Base-by-base conservation (phyloP, 371 early-diverging fungal species). In the Mucor plumbeus region DNA sequence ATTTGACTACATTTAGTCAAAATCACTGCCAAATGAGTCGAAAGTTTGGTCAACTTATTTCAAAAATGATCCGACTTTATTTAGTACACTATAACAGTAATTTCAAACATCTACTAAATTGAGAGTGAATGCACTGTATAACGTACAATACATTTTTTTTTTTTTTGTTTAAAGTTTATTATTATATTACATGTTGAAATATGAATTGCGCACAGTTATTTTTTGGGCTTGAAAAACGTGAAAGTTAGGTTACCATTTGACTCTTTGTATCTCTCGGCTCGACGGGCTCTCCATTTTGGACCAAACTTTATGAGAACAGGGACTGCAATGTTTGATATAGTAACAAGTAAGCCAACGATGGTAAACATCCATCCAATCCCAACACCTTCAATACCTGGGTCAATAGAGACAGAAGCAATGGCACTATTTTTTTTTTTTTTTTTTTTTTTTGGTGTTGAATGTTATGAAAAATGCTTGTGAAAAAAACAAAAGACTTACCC, bases 281-380 rank as follows among this genome's bases (percentile, higher is more conserved):
- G 64, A 14, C 59, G 17, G 17, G 41, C 33, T 39, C 64, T 67
- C 76, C 76, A 76, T 7, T 13, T 15, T 10, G 74, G 65, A 17
- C 76, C 76, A 44, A 41, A 71, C 34, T 61, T 71, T 7, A 70
- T n/a, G 14, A 74, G 39, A 3, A 71, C 44, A 17, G 66, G 56
- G 10, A 76, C 21, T 7, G 35, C n/a, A 13, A 57, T 59, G 31
- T 71, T 73, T 11, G 50, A 40, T 1, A 55, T 35, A 11, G 62
- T 39, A 47, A 56, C 38, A 13, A 73, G 14, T 14, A 68, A 26
- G 4, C 67, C 69, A 17, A 75, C 11, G 14, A 65, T 56, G 1
- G 71, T 64, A 48, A 76, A 73, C 61, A 68, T 65, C 67, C 71
- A 76, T 1, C 59, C 68, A 26, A 67, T 61, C 0, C 76, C 76